Base-by-base conservation (phyloP, 1,139 yeast species). In the Saccharomyces hybrid region DNA sequence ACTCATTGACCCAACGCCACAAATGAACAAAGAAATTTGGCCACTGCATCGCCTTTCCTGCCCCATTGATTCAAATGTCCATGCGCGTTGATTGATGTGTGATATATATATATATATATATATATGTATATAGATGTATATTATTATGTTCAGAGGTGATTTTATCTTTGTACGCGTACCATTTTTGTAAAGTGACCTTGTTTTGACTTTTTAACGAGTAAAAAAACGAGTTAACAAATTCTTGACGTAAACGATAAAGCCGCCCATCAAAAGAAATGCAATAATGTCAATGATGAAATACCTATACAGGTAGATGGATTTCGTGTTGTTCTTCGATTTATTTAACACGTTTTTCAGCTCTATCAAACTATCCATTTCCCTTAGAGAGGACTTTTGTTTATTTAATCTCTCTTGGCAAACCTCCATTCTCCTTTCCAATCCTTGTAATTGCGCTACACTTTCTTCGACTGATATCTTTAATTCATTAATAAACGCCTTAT, bases 341-440 rank as follows among this genome's bases (percentile, higher is more conserved):
- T 58, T 52, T 49, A 66, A 50, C 42, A 63, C 57, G 38, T 63
- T 63, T 49, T 64, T 63, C 28, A 66, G 34, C 28, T 56, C 50
- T 11, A 62, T 28, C 6, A 64, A 52, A n/a, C 54, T 54, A 31
- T 65, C 68, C 53, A 65, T 52, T 51, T 60, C 57, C 49, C 88
- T 89, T 85, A 81, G 78, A 66, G 88, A 84, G 48, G 88, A 86
- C 73, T 84, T 93, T 25, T 89, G 96, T 74, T 85, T 88, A 31
- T 75, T 82, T 13, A 64, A 48, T 23, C 49, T 55, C 2, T 51
- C 49, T 31, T 56, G 59, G 49, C 63, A 58, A 5, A 20, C 38
- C n/a, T 51, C 41, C 54, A 64, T 61, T 49, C 63, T 57, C 27
- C 32, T 38, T 50, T 65, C 69, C 14, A 65, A 38, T 1, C 30